Evolutionary conservation across 176 grass and related monocot species (phyloP), one percentile per base, ranked within the genome.

Genomic region (Triticum monococcum): DNA sequence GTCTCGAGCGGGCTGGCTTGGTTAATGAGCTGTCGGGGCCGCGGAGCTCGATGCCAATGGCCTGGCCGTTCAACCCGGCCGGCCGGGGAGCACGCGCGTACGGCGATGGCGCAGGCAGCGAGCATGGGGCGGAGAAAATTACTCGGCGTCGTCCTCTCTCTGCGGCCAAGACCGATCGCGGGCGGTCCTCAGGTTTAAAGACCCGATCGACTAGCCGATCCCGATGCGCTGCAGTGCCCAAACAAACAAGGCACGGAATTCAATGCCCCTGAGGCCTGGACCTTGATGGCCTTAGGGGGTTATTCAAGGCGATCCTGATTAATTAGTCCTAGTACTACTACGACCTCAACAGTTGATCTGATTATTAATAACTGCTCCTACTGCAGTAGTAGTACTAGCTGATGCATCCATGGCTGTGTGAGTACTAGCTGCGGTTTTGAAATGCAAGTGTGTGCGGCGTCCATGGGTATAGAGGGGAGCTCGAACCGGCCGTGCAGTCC

Each of bases 21-120:
- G 75, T 91, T 84, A 85, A 69, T 86, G 85, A 68, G 77, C 38
- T 88, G 81, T 91, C 86, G 81, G 77, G 81, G 52, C 41, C 17
- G 86, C 71, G 89, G 89, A 88, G 86, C 86, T 91, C 89, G 86
- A 91, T 91, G 85, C 16, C 60, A 24, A 2, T 33, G 28, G 35
- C 40, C 40, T 20, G 35, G 73, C 68, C 80, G 36, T 87, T 90
- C 43, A 71, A 68, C 45, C 62, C 37, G 36, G 78, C 46, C 80
- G 59, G 80, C 74, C 68, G 69, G 81, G 75, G 61, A 81, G 70
- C 85, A 81, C 37, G 63, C 85, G 76, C 37, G 61, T 72, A 74
- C 41, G 72, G 72, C 26, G 72, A 24, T 14, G 69, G 22, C 25
- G 72, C 72, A 72, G 69, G 36, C 40, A 12, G 14, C 4, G 8